Conservation (phyloP, 768 basidiomycete species). For the Lactifluus echinatus region DNA sequence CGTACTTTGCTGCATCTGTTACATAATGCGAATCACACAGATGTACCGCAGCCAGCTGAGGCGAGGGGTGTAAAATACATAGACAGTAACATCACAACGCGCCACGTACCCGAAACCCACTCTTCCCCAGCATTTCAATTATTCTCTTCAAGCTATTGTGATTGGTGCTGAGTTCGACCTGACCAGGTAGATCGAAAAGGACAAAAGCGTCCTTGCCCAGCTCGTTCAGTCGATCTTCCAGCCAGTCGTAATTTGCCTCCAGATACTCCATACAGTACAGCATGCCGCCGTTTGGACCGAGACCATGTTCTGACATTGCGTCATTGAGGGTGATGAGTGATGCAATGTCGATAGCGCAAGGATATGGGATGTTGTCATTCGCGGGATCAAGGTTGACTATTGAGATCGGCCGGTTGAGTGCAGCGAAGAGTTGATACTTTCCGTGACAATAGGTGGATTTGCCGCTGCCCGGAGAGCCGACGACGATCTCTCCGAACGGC, state of each 20-base stretch:
- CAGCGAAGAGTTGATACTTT: slow-evolving; percentile 82
- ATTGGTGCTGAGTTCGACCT: slow-evolving; percentile 96
- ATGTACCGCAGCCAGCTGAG: slow-evolving; percentile 49
- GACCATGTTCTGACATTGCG: slow-evolving; percentile 72
- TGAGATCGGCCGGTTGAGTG: slow-evolving; percentile 76
- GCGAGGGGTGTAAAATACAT: neutral
- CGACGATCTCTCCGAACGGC: slow-evolving; percentile 85
- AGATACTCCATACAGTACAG: slow-evolving; percentile 71
- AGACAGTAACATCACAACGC: neutral
- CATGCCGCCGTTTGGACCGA: slow-evolving; percentile 96
- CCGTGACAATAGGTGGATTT: slow-evolving; percentile 87
- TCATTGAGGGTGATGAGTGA: slow-evolving; percentile 80
- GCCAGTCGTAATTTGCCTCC: slow-evolving; percentile 89
- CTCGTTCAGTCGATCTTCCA: slow-evolving; percentile 57
- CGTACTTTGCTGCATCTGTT: slow-evolving; percentile 91
- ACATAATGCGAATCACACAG: slow-evolving; percentile 96
- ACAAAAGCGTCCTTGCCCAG: slow-evolving; percentile 74
- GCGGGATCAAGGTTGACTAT: slow-evolving; percentile 97
- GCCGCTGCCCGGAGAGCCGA: slow-evolving; percentile 78
- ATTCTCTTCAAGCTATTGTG: slow-evolving; percentile 77
- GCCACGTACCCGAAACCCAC: slow-evolving; percentile 72
- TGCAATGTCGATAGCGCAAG: slow-evolving; percentile 79
- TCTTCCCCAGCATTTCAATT: slow-evolving; percentile 59
- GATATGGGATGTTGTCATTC: slow-evolving; percentile 75
- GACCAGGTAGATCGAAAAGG: slow-evolving; percentile 92